Conservation (phyloP, 805 yeast species). For the Saccharomycopsis malanga region DNA sequence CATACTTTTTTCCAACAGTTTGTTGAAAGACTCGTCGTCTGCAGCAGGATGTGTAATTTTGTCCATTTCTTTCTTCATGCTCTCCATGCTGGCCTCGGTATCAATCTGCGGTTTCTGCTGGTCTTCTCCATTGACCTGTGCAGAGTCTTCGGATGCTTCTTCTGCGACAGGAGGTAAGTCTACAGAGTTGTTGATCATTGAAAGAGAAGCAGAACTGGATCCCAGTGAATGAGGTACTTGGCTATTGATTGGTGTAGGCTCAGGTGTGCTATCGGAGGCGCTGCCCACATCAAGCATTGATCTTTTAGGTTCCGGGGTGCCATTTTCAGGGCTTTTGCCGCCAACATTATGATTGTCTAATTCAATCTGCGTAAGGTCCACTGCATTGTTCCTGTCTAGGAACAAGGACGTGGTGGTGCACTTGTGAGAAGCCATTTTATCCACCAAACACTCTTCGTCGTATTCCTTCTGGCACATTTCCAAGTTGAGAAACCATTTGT, state of each 20-base stretch:
- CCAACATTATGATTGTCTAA: not conserved
- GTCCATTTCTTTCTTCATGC: not conserved
- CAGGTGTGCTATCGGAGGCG: not conserved
- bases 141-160: not conserved
- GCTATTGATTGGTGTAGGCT: not conserved
- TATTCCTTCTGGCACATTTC: conserved; percentile 54
- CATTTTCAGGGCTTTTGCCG: not conserved
- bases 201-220: not conserved
- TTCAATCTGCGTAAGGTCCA: not conserved
- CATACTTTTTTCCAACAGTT: no score
- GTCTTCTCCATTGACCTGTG: not conserved
- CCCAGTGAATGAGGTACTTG: conserved; percentile 1
- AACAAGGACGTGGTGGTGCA: conserved; percentile 5
- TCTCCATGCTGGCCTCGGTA: not conserved
- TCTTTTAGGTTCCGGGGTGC: not conserved
- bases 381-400: not conserved
- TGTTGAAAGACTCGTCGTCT: no score
- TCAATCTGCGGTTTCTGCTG: not conserved
- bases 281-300: conserved; percentile 1
- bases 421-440: not conserved
- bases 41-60: no score
- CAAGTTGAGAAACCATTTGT: conserved; percentile 55
- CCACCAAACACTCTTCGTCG: conserved; percentile 21
- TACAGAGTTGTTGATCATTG: not conserved
- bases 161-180: not conserved